Evolutionary conservation across 345 rosid genomes (phyloP), one percentile per base, ranked within the genome.

Genomic region (Physaria fendleri): DNA sequence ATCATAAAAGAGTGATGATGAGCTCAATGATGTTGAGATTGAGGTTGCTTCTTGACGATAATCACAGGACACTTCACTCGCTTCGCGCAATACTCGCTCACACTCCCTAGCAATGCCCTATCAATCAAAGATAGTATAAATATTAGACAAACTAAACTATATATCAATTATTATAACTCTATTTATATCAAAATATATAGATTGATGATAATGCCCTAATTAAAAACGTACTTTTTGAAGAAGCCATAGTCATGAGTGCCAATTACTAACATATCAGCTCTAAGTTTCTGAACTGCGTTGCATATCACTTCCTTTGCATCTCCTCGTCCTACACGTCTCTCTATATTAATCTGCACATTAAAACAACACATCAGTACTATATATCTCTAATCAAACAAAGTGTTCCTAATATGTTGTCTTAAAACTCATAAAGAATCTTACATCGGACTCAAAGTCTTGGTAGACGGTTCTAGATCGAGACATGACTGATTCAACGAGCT

Each of bases 231-330:
- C 97, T 86, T 92, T 77, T 82, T 88, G 69, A 92, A 70, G 85
- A 88, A 88, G 11, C 98, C 98, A 45, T 92, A 92, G 25, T 93
- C 98, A 49, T 92, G 98, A 71, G 90, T 82, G 48, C 98, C 98
- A 71, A 88, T 84, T n/a, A 92, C 92, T 71, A 92, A 58, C 11
- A 80, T 79, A 64, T 92, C 98, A 10, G 93, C 88, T 63, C 56
- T 42, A 21, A 92, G 84, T 50, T 81, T 82, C 41, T 88, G 78
- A 45, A 85, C 95, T 1, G 80, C 66, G 10, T 35, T 65, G 25
- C 98, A 85, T 64, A 88, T 92, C 16, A 84, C 93, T 55, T 84
- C 93, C 65, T 80, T 82, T 2, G 98, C 93, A 54, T 92, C 98
- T 62, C 98, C 98, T 39, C 75, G 73, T 48, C 83, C 86, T 1